These are phyloP conservation scores for Apiospora marii DNA, from an alignment of 2,329 filamentous ascomycete species.

Conservation along the genomic window DNA sequence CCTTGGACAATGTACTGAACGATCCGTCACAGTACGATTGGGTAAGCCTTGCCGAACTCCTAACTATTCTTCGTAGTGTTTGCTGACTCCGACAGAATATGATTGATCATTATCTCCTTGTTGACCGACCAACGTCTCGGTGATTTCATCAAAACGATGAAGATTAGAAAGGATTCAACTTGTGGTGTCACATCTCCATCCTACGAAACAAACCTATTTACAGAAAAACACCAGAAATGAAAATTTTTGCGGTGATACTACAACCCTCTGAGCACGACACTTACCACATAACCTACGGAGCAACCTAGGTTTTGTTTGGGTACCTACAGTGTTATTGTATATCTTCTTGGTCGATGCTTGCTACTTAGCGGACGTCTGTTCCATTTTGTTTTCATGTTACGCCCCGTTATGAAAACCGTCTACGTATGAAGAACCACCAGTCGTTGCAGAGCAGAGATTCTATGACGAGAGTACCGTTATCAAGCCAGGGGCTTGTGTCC, in stretches of 20 bases:
- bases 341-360: background rate
- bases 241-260: background rate
- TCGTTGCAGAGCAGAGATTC: conserved; percentile 2
- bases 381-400: conserved; percentile 15
- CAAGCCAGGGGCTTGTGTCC: conserved; percentile 13
- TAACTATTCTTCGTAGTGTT: background rate
- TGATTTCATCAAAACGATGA: background rate
- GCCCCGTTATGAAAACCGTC: conserved; percentile 15
- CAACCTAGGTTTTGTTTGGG: background rate
- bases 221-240: background rate
- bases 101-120: conserved; percentile 40
- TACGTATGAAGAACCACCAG: conserved; percentile 1
- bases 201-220: background rate
- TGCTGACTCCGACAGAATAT: conserved; percentile 33
- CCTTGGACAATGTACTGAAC: conserved; percentile 48
- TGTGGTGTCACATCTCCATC: background rate
- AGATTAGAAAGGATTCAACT: too few species aligned
- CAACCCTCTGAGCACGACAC: background rate
- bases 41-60: conserved; percentile 41
- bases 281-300: background rate
- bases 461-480: background rate
- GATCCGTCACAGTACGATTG: conserved; percentile 48
- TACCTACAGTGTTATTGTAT: background rate
- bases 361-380: background rate
- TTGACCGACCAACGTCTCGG: conserved; percentile 15